Base-by-base conservation (phyloP, 768 basidiomycete genomes). In the Serendipita sp. region DNA sequence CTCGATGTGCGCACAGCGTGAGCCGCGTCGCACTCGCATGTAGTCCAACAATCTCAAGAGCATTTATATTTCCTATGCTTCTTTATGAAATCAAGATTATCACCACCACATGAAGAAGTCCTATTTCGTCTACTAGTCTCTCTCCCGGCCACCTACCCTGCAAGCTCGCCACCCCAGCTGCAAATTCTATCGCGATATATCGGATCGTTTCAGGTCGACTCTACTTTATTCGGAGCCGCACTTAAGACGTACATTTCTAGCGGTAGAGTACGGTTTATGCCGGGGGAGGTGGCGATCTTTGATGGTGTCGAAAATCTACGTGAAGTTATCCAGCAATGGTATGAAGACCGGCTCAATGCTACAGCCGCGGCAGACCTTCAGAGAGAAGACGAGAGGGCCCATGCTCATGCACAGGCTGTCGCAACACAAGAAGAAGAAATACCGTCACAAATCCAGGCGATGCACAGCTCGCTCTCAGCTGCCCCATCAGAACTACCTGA, bases 231-330 rank as follows among this genome's bases (percentile, higher is more conserved):
- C 70, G 89, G 89, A 28, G 80, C 80, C 1, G 79, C 92, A 41
- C 76, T 92, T 18, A 81, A 87, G 45, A 92, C 88, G 0, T 94
- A 81, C 72, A 90, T 93, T 64, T 91, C 91, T 2, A 66, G 65
- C 16, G 89, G 86, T 4, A 70, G 70, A 35, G 80, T 89, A n/a
- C 86, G 90, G 68, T 94, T 87, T 83, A 76, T 78, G 2, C 76
- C 80, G 28, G 89, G 85, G 35, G 78, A 77, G 1, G 85, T 92
- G 16, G 91, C 88, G 68, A 86, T 93, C 11, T 94, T 92, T 70
- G 92, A 94, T 67, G 92, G 92, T 10, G 73, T 93, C 32, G 89
- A 92, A 73, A 83, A 78, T 69, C 81, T 88, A 8, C 73, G 86
- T 35, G 89, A 91, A 54, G 76, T 77, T 15, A 86, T 85, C 67